Evolutionary conservation across 2,329 filamentous ascomycete genomes (phyloP).

Genomic region (Nemania sp.): DNA sequence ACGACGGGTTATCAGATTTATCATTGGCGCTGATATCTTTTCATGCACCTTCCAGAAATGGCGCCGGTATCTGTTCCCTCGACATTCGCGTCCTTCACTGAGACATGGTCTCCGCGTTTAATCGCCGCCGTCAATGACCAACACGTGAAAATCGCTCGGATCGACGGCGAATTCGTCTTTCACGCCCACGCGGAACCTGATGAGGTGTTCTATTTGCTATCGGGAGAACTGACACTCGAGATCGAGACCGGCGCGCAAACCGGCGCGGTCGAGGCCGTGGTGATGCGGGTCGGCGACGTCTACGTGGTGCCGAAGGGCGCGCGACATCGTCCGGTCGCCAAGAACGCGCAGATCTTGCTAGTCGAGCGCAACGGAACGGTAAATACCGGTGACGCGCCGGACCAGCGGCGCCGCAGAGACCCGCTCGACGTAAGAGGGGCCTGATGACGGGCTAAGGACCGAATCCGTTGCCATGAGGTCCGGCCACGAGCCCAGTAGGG

Average conservation of each 20-base stretch:
- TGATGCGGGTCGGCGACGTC: conserved; percentile 12
- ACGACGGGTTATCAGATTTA: too few relatives aligned
- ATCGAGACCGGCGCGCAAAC: neutral
- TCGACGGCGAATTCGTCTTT: conserved; percentile 12
- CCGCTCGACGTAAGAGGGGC: conserved; percentile 3
- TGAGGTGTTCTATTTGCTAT: conserved; percentile 16
- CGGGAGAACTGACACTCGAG: conserved; percentile 15
- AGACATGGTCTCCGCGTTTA: conserved; percentile 15
- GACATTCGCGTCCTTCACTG: conserved; percentile 15
- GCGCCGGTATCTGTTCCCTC: conserved; percentile 11
- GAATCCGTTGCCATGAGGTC: too few relatives aligned
- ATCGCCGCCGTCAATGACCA: conserved; percentile 17
- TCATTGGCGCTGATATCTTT: too few relatives aligned
- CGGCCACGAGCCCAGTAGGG: too few relatives aligned
- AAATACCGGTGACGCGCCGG: conserved; percentile 10
- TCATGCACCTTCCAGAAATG: neutral
- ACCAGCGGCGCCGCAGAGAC: conserved; percentile 4
- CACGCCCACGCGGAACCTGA: conserved; percentile 14
- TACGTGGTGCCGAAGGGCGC: conserved; percentile 11
- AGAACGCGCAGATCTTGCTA: conserved; percentile 9
- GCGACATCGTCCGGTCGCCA: conserved; percentile 13
- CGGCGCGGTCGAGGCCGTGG: conserved; percentile 3
- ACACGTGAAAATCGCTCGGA: conserved; percentile 15
- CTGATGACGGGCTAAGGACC: neutral
- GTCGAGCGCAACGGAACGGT: conserved; percentile 12